Evolutionary conservation across 306 rosid genomes (phyloP).

Genomic region (Luffa acutangula): DNA sequence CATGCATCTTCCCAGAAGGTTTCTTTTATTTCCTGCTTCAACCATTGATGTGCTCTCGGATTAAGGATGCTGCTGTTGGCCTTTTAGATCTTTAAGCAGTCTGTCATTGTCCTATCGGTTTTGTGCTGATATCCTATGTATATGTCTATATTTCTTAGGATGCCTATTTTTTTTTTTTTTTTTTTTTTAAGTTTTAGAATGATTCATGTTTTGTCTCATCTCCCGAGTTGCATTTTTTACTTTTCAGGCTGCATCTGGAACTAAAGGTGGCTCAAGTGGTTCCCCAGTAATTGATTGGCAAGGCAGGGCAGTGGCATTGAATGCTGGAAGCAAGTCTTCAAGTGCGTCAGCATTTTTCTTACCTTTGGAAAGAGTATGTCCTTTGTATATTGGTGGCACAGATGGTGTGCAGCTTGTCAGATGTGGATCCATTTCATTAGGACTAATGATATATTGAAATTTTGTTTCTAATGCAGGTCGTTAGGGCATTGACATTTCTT

Average conservation of each 20-base stretch:
- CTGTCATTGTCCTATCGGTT: neutral
- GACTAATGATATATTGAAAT: conserved; percentile 5
- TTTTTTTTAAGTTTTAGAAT: neutral
- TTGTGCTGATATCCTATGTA: neutral
- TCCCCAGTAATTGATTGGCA: conserved; percentile 94
- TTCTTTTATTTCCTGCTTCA: neutral
- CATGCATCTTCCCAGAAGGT: neutral
- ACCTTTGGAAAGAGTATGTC: conserved; percentile 78
- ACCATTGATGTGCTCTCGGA: neutral
- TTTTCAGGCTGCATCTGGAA: conserved; percentile 94
- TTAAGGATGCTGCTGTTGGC: neutral
- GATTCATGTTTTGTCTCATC: neutral
- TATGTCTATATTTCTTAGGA: neutral
- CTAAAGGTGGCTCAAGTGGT: conserved; percentile 98
- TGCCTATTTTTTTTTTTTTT: neutral
- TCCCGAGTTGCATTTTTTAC: conserved; percentile 9
- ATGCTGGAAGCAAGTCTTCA: conserved; percentile 96
- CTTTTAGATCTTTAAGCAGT: neutral
- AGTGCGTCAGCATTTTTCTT: conserved; percentile 92
- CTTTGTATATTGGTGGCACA: conserved; percentile 16
- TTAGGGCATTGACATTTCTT: conserved; percentile 74
- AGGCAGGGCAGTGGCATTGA: conserved; percentile 92
- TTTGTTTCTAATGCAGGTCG: conserved; percentile 54
- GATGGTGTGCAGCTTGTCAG: conserved; percentile 17
- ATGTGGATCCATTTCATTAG: neutral